A percentile compares a stretch with the other conserved stretches of the same genome.
Evolutionary conservation across 2,329 filamentous ascomycete genomes (phyloP).

Genomic region (Ophiostoma fasciatum): DNA sequence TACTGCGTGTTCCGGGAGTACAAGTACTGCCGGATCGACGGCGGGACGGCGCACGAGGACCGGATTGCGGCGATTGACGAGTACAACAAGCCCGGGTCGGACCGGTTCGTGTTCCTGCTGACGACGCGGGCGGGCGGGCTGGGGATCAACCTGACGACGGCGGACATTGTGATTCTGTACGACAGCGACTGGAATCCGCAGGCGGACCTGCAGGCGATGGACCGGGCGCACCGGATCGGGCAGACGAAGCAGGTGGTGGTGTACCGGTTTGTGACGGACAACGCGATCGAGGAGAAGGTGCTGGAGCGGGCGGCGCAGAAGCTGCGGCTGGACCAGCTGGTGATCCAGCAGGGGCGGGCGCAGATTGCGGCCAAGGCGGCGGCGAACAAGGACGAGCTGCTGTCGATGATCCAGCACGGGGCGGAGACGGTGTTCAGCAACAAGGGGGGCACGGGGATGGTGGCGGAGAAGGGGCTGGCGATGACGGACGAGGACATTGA

Average conservation of each 20-base stretch:
- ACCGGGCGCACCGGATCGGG: slow-evolving; percentile 93
- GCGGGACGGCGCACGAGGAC: slow-evolving; percentile 91
- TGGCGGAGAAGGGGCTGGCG: slow-evolving; percentile 44
- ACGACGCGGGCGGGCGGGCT: slow-evolving; percentile 87
- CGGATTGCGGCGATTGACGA: slow-evolving; percentile 96
- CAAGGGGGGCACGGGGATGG: slow-evolving; percentile 47
- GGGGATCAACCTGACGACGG: slow-evolving; percentile 83
- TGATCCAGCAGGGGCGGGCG: slow-evolving; percentile 92
- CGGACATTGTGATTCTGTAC: slow-evolving; percentile 86
- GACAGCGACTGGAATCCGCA: slow-evolving; percentile 92
- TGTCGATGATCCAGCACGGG: slow-evolving; percentile 97
- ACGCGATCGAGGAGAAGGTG: slow-evolving; percentile 97
- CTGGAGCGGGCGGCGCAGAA: slow-evolving; percentile 94
- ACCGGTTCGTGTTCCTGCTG: slow-evolving; percentile 91
- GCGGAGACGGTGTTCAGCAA: slow-evolving; percentile 85
- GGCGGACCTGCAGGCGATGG: slow-evolving; percentile 97
- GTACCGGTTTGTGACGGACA: slow-evolving; percentile 93
- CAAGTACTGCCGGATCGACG: slow-evolving; percentile 95
- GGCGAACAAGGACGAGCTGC: slow-evolving; percentile 86
- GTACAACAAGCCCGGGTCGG: slow-evolving; percentile 90
- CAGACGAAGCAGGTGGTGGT: slow-evolving; percentile 97
- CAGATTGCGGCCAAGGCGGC: slow-evolving; percentile 83
- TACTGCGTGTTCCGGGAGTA: slow-evolving; percentile 94
- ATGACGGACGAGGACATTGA: slow-evolving; percentile 87
- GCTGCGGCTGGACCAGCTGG: slow-evolving; percentile 84